Conservation (phyloP, 2,329 filamentous ascomycete species). For the Coleophoma eucalyptorum region DNA sequence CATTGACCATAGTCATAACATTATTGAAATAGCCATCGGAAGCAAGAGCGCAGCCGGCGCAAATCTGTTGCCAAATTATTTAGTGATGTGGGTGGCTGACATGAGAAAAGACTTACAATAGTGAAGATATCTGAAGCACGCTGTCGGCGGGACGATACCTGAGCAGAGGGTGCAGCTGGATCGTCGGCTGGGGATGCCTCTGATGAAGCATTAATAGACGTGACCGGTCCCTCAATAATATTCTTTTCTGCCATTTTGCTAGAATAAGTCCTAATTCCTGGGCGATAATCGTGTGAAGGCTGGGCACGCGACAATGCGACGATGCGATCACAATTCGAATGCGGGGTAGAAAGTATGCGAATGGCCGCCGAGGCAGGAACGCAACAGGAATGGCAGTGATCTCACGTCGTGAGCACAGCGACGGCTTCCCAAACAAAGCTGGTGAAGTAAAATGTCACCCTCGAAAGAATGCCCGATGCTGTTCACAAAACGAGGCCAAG, state of each 20-base stretch:
- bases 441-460: no score
- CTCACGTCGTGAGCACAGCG: no score
- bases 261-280: no score
- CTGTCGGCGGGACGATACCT: constrained; percentile 17
- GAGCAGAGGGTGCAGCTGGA: neutral
- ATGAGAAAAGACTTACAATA: constrained; percentile 10
- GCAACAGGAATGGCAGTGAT: no score
- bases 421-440: no score
- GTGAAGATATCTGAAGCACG: constrained; percentile 24
- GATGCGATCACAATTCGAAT: no score
- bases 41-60: constrained; percentile 25
- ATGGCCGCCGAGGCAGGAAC: no score
- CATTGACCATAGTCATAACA: constrained; percentile 31
- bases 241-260: neutral
- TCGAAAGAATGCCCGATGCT: no score
- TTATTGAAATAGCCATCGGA: constrained; percentile 32
- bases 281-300: no score
- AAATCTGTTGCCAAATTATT: constrained; percentile 14
- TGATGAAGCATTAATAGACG: neutral
- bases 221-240: neutral
- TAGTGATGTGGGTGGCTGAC: neutral
- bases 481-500: no score
- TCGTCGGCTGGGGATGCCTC: neutral
- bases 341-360: no score
- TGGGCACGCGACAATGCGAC: no score